phyloP scores from a whole-genome alignment of 805 yeast species.

The Kodamaea leandrae region DNA sequence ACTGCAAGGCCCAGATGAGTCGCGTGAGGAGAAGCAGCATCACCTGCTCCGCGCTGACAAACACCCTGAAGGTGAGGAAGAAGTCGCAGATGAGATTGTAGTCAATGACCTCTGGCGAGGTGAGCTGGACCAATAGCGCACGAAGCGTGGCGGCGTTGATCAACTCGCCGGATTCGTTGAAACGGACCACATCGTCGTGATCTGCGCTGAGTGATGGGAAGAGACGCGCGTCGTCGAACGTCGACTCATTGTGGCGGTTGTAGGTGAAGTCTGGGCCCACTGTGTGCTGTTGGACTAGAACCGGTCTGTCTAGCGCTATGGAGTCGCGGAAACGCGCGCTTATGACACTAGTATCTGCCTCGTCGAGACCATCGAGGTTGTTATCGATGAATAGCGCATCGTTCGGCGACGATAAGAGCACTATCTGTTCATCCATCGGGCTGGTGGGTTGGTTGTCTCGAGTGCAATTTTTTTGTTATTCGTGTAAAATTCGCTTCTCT shows the following conservation, averaged over 20 bases:
- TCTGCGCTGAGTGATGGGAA: conserved; percentile 29
- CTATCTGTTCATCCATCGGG: conserved; percentile 6
- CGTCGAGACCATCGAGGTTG: conserved; percentile 7
- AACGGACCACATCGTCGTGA: conserved; percentile 27
- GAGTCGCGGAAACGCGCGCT: not conserved
- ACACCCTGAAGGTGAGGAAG: conserved; percentile 77
- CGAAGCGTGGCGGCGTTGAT: conserved; percentile 38
- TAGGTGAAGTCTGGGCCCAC: conserved; percentile 26
- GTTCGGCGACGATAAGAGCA: conserved; percentile 10
- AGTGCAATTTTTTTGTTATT: not conserved
- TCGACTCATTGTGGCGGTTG: conserved; percentile 36
- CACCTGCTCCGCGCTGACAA: conserved; percentile 56
- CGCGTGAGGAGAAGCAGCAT: conserved; percentile 62
- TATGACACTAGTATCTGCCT: not conserved
- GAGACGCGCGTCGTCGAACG: conserved; percentile 35
- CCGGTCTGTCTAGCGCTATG: not conserved
- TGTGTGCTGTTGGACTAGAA: not conserved
- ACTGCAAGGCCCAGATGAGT: conserved; percentile 67
- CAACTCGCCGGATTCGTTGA: conserved; percentile 33
- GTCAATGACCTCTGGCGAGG: conserved; percentile 73
- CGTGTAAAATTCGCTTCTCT: not conserved
- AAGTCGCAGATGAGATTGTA: conserved; percentile 81
- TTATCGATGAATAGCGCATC: conserved; percentile 10
- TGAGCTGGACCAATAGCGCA: conserved; percentile 56
- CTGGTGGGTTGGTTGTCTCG: not conserved